Evolutionary conservation across 2,329 filamentous ascomycete genomes (phyloP), one percentile per base, ranked within the genome.

Genomic region (Mycosphaerella sp.): DNA sequence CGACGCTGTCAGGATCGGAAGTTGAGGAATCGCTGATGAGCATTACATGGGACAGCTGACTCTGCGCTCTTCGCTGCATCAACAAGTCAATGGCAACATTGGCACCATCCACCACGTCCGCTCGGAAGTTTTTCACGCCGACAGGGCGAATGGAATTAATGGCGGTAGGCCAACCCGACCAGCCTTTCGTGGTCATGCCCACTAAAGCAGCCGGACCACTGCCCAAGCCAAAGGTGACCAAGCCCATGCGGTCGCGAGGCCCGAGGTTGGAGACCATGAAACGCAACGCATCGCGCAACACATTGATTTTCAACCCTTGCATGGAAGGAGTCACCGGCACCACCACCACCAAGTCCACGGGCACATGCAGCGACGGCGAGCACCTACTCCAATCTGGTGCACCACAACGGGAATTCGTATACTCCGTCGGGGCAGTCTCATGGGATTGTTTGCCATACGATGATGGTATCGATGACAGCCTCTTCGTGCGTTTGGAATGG

Each of bases 71-170:
- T 64, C 93, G 85, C 73, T 96, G 91, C 93, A 98, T 98, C 54
- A 98, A 79, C 52, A 98, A 75, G 70, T 98, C 93, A 93, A 98
- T 97, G 45, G 93, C 93, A 48, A 96, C 89, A 65, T 97, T 98
- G 34, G 92, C 93, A 29, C 93, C 93, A 69, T 98, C 93, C 2
- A 98, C 92, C 11, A 97, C 91, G 73, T 98, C 93, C 1, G 92
- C 92, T 10, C 93, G 86, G 66, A 95, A 83, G 69, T 89, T 97
- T 80, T 97, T 98, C 72, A 96, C 92, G 36, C 91, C 92, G 8
- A 96, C 89, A 0, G 93, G 92, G 60, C 90, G 86, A 65, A 98
- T 95, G 0, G 89, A 91, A 39, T 84, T 81, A 45, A 98, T 76
- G 10, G 95, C 82, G 66, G 88, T 91, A 59, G 83, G 78, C 93